Conservation (phyloP, 2,329 filamentous ascomycete species). For the Escovopsis sp. region DNA sequence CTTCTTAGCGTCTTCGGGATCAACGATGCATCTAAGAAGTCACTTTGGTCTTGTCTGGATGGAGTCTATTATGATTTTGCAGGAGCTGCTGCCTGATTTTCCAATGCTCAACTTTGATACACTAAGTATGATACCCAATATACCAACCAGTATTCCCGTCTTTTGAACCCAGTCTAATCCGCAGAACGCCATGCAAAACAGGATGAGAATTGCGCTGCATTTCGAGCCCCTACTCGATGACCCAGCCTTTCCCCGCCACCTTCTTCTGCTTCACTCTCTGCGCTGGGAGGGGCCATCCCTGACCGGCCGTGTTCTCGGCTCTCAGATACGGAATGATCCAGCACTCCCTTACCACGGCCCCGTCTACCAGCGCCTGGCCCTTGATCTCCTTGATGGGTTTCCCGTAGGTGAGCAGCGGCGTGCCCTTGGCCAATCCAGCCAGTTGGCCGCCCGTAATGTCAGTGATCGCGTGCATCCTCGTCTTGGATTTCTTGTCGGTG, state of each 20-base stretch:
- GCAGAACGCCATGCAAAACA: too few relatives aligned
- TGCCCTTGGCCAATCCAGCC: slow-evolving; percentile 65
- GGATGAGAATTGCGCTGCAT: not conserved
- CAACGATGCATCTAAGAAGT: too few relatives aligned
- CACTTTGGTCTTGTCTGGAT: too few relatives aligned
- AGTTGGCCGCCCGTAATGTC: slow-evolving; percentile 63
- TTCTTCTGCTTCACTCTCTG: slow-evolving; percentile 71
- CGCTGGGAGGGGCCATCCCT: slow-evolving; percentile 76
- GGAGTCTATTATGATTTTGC: too few relatives aligned
- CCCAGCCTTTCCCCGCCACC: slow-evolving; percentile 58
- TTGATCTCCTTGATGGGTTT: slow-evolving; percentile 81
- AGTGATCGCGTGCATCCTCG: slow-evolving; percentile 78
- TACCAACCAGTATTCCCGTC: too few relatives aligned
- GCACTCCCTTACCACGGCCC: slow-evolving; percentile 46
- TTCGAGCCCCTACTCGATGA: slow-evolving; percentile 36
- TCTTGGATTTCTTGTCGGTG: slow-evolving; percentile 46
- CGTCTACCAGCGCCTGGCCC: slow-evolving; percentile 21
- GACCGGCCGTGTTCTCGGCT: slow-evolving; percentile 48
- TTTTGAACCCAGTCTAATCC: not conserved
- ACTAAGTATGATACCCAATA: too few relatives aligned
- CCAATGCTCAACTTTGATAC: not conserved
- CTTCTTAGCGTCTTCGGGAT: slow-evolving; percentile 7
- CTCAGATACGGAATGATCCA: slow-evolving; percentile 69
- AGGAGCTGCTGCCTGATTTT: too few relatives aligned
- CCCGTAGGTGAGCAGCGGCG: slow-evolving; percentile 67